phyloP scores from a whole-genome alignment of 257 asterid genomes.

The Solanum boliviense region DNA sequence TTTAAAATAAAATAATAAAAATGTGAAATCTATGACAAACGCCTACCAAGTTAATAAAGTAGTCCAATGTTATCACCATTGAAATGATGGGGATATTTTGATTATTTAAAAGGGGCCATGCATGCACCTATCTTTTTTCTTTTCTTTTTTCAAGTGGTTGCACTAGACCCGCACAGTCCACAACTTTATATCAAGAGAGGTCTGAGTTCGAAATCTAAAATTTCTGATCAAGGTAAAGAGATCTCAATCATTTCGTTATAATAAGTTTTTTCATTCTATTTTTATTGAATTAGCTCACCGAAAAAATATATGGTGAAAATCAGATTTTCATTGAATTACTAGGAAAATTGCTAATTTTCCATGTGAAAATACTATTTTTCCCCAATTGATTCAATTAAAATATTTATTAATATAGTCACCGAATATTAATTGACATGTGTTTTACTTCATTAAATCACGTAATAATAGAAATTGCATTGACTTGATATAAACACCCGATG shows the following conservation, averaged over 20 bases:
- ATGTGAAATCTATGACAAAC: not conserved
- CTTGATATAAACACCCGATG: no score
- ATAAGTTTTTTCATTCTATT: no score
- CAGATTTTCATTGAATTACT: no score
- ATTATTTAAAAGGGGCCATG: not conserved
- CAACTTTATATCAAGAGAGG: not conserved
- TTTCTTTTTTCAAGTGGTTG: not conserved
- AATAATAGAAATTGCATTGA: no score
- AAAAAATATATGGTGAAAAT: no score
- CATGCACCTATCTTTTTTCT: not conserved
- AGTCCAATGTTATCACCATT: not conserved
- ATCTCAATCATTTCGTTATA: not conserved
- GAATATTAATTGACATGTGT: no score
- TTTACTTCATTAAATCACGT: no score
- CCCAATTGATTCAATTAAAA: no score
- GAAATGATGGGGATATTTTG: not conserved
- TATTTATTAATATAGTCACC: no score
- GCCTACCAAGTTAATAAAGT: not conserved
- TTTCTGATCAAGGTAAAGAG: accelerated
- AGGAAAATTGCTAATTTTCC: accelerated
- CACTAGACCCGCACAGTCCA: not conserved
- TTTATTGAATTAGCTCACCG: accelerated
- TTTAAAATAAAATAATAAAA: not conserved
- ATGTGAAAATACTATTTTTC: not conserved
- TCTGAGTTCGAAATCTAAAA: not conserved